Percentiles rank a stretch among this genome's conserved stretches.
phyloP scores from a whole-genome alignment of 192 early-diverging fungal species.

The Coemansia sp. region DNA sequence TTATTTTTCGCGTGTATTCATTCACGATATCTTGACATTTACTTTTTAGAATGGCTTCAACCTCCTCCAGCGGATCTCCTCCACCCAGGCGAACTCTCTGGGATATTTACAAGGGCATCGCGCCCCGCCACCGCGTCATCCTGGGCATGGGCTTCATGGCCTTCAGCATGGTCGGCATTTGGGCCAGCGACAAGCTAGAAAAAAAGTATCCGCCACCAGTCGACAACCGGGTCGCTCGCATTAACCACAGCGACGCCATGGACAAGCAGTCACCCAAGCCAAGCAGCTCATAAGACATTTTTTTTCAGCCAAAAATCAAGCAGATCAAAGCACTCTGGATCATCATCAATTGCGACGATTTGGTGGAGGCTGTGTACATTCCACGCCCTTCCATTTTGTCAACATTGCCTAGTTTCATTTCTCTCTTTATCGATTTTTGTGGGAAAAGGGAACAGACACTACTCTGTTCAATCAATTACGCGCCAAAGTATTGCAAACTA shows the following conservation, averaged over 20 bases:
- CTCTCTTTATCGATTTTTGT: too few species aligned
- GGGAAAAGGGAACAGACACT: background rate
- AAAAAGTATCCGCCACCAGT: conserved; percentile 26
- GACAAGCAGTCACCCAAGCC: conserved; percentile 2
- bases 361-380: background rate
- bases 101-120: conserved; percentile 47
- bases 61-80: background rate
- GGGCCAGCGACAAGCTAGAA: conserved; percentile 52
- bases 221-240: conserved; percentile 33
- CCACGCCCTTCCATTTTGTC: background rate
- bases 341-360: background rate
- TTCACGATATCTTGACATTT: background rate
- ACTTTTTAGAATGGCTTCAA: background rate
- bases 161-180: conserved; percentile 48
- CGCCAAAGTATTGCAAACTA: background rate
- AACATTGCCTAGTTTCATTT: too few species aligned
- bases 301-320: background rate
- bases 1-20: too few species aligned
- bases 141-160: conserved; percentile 54
- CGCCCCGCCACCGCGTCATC: conserved; percentile 46
- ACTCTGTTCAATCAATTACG: background rate
- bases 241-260: conserved; percentile 23
- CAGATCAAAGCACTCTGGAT: background rate
- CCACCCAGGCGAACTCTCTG: conserved; percentile 32
- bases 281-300: background rate